Evolutionary conservation across 306 rosid species (phyloP).

Genomic region (Myrica gale): DNA sequence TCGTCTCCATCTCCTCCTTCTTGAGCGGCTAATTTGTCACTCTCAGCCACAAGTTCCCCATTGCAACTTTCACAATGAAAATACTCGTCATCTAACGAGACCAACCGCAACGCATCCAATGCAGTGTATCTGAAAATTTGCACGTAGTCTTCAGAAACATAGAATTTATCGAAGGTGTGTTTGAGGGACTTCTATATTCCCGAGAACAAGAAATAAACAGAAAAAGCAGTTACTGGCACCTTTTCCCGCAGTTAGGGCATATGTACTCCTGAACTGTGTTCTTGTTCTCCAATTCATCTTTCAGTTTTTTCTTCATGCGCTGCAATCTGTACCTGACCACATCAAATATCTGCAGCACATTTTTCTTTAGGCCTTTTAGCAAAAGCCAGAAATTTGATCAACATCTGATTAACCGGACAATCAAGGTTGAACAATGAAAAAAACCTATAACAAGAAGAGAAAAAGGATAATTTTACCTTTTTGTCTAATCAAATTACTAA

Average conservation of each 20-base stretch:
- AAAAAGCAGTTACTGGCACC: slow-evolving; percentile 42
- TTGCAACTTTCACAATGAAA: slow-evolving; percentile 92
- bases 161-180: neutral
- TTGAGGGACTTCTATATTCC: neutral
- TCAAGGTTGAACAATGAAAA: slow-evolving; percentile 13
- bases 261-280: slow-evolving; percentile 88
- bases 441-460: slow-evolving; percentile 7
- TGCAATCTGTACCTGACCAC: slow-evolving; percentile 92
- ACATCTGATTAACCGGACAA: slow-evolving; percentile 20
- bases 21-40: slow-evolving; percentile 83
- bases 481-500: slow-evolving; percentile 19
- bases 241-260: slow-evolving; percentile 81
- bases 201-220: neutral
- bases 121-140: slow-evolving; percentile 72
- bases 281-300: slow-evolving; percentile 97
- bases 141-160: slow-evolving; percentile 9
- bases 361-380: slow-evolving; percentile 27
- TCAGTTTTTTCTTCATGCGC: slow-evolving; percentile 91
- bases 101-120: slow-evolving; percentile 78
- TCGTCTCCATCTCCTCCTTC: slow-evolving; percentile 89
- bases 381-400: slow-evolving; percentile 29
- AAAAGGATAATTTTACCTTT: slow-evolving; percentile 21
- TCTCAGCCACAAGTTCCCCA: slow-evolving; percentile 84
- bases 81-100: slow-evolving; percentile 80
- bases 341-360: slow-evolving; percentile 71